Evolutionary conservation across 441 rosid genomes (phyloP), one percentile per base, ranked within the genome.

Genomic region (Aquilaria agallochum): DNA sequence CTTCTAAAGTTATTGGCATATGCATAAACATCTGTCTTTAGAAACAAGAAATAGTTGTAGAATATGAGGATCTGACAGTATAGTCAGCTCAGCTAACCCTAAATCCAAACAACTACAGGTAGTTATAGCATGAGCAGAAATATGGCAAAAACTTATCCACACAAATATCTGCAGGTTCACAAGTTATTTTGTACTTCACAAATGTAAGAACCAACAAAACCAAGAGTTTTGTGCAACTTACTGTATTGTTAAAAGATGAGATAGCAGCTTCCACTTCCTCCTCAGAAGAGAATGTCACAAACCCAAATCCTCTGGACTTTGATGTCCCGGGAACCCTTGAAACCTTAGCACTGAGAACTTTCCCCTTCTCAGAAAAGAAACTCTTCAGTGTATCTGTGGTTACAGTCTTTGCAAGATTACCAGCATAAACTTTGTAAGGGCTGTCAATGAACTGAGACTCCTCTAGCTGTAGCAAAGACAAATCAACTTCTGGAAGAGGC

Each of bases 281-380:
- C 55, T 84, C 89, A 0, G 95, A 86, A 50, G 99, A 91, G 70
- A 94, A 89, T 12, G 97, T 66, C 1, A 91, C 92, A 72, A 91
- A 91, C 31, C 99, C 99, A 69, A 78, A 94, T 10, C 96, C 96
- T 1, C 76, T 80, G 11, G 96, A 91, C 72, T 87, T 91, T 1
- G 95, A 91, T 44, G 96, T 87, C 32, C 97, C 97, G 0, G 96
- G 95, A 58, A 78, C 86, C 63, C 90, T 77, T 9, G 90, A 83
- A 60, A 89, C 92, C 76, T 89, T 89, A 2, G 97, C 94, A 53
- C 99, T 79, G 2, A 94, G 65, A 66, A 89, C 96, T 60, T 87
- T 82, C 5, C 83, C 92, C 76, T 84, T 91, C 79, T 87, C 85
- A 4, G 95, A 87, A 58, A 94, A 94, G 44, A 65, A 69, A 8